Base-by-base conservation (phyloP, 305 asterid species). In the Rubia occidens region DNA sequence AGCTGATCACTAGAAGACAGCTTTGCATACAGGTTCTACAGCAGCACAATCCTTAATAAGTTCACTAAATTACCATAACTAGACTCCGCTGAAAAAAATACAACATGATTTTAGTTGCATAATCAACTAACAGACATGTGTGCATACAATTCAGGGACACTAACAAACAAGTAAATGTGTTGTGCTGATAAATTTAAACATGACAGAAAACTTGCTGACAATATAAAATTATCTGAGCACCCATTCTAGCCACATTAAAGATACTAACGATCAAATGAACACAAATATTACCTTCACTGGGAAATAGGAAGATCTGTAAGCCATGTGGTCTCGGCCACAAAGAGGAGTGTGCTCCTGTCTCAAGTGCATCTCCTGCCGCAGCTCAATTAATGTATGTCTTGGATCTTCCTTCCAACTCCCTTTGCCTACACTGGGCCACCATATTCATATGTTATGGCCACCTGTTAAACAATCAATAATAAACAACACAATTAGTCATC, bases 321-420 rank as follows among this genome's bases (percentile, higher is more conserved):
- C 95, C 97, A 95, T 95, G 77, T 95, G 99, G 76, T 95, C 99
- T 75, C 99, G 86, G 66, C 99, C 99, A 77, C 99, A 95, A 59
- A 92, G 75, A 56, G 97, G 98, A 71, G 97, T 97, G 74, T 90
- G 79, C 71, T 93, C 98, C 84, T 92, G 98, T 78, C 98, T 83
- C 91, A 92, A 20, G 78, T 95, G 99, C 99, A 95, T 95, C 94
- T 95, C 99, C 91, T n/a, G n/a, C n/a, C n/a, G n/a, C n/a, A n/a
- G n/a, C n/a, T n/a, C n/a, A n/a, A n/a, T n/a, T n/a, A n/a, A n/a
- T n/a, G n/a, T n/a, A n/a, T 47, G n/a, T 47, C 18, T 9, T 13
- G 18, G 55, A 47, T 4, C 55, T 47, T 47, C 6, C 55, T 47
- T 0, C 55, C 20, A 0, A 49, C 20, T 1, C 55, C 20, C 5